phyloP scores from a whole-genome alignment of 345 rosid genomes.

The Anastatica hierochuntica region DNA sequence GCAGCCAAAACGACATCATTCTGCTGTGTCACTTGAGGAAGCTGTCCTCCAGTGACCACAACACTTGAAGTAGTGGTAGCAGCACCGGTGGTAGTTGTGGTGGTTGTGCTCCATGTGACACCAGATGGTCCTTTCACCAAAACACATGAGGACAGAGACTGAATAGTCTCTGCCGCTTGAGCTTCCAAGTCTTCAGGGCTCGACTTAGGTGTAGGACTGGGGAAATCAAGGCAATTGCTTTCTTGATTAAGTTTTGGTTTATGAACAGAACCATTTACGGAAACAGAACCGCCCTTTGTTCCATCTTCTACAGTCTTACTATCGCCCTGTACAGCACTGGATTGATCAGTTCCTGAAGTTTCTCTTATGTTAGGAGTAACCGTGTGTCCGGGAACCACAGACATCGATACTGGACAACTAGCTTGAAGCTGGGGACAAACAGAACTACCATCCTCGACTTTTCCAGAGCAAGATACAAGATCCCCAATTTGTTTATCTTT shows the following conservation, averaged over 20 bases:
- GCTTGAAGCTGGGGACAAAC: constrained; percentile 29
- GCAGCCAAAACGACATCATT: constrained; percentile 46
- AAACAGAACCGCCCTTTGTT: constrained; percentile 27
- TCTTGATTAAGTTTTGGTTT: constrained; percentile 35
- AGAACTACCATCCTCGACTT: constrained; percentile 24
- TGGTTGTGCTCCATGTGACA: constrained; percentile 61
- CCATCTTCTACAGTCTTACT: constrained; percentile 38
- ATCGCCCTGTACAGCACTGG: constrained; percentile 29
- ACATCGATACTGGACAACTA: constrained; percentile 24
- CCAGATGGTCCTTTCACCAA: constrained; percentile 49
- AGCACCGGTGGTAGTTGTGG: constrained; percentile 45
- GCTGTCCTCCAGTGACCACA: constrained; percentile 42
- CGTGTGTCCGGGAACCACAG: constrained; percentile 27
- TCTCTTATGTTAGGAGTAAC: constrained; percentile 24
- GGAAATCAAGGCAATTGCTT: constrained; percentile 39
- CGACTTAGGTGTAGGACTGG: constrained; percentile 40
- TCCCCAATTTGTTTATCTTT: constrained; percentile 26
- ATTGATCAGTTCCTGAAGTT: constrained; percentile 27
- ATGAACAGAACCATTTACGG: constrained; percentile 34
- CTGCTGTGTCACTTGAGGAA: constrained; percentile 47
- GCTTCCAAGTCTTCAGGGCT: constrained; percentile 35
- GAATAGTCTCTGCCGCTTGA: constrained; percentile 38
- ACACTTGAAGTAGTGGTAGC: constrained; percentile 48
- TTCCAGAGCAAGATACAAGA: constrained; percentile 22
- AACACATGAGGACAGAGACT: constrained; percentile 37